phyloP scores from a whole-genome alignment of 2,329 filamentous ascomycete species.

The Ceratocystis smalleyi region DNA sequence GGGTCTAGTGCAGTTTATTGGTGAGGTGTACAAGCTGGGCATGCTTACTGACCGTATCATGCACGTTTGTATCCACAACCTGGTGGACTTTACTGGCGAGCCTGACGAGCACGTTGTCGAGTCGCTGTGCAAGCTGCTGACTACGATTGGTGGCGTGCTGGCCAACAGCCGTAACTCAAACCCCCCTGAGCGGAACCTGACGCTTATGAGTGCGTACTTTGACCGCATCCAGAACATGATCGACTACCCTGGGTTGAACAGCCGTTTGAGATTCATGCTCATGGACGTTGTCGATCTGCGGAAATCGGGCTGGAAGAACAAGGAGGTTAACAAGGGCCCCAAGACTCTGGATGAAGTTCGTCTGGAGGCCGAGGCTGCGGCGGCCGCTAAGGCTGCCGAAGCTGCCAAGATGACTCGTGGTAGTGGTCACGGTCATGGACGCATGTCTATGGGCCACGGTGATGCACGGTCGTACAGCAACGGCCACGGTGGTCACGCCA shows the following conservation, averaged over 20 bases:
- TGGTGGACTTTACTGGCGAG: constrained; percentile 84
- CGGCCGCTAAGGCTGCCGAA: constrained; percentile 55
- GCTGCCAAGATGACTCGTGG: constrained; percentile 43
- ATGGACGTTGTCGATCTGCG: constrained; percentile 86
- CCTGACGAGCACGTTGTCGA: constrained; percentile 95
- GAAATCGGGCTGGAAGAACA: constrained; percentile 61
- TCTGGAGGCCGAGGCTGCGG: constrained; percentile 61
- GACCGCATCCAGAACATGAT: constrained; percentile 69
- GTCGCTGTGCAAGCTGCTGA: constrained; percentile 81
- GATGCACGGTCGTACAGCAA: constrained; percentile 60
- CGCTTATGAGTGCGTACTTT: constrained; percentile 91
- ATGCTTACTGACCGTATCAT: constrained; percentile 99
- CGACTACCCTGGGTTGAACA: constrained; percentile 63
- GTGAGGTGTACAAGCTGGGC: constrained; percentile 93
- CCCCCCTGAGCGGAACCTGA: constrained; percentile 19
- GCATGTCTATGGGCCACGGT: constrained; percentile 61
- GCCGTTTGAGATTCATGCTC: constrained; percentile 89
- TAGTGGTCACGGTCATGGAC: constrained; percentile 32
- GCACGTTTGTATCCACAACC: constrained; percentile 96
- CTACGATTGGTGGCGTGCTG: constrained; percentile 79
- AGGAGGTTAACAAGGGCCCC: constrained; percentile 83
- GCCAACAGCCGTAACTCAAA: constrained; percentile 51
- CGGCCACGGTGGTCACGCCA: constrained; percentile 53
- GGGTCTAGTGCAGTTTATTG: constrained; percentile 96
- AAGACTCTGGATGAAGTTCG: constrained; percentile 93